phyloP scores from a whole-genome alignment of 495 filamentous ascomycete species.

The Acidomyces sp. region DNA sequence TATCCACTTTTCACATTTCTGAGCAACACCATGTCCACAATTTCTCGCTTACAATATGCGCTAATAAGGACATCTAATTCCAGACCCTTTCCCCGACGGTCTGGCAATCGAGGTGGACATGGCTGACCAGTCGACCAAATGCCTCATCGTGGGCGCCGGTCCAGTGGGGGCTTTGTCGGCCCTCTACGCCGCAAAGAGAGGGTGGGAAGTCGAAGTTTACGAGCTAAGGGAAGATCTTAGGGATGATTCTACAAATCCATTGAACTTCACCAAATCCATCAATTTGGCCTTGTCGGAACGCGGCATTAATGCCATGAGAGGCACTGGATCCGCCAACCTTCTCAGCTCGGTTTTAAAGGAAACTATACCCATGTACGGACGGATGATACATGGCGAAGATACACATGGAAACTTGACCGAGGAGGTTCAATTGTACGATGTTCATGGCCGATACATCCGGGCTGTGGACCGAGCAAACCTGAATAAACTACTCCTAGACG shows the following conservation, averaged over 20 bases:
- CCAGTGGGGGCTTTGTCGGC: conserved; percentile 87
- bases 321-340: conserved; percentile 48
- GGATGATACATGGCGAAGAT: conserved; percentile 83
- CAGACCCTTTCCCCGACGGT: no score
- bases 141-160: conserved; percentile 77
- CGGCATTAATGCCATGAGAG: conserved; percentile 73
- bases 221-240: conserved; percentile 88
- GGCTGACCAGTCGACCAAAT: conserved; percentile 41
- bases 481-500: conserved; percentile 77
- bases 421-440: conserved; percentile 76
- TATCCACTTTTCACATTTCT: no score
- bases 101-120: no score
- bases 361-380: conserved; percentile 84
- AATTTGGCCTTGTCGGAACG: conserved; percentile 90
- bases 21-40: no score
- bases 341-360: conserved; percentile 58
- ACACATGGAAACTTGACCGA: conserved; percentile 52
- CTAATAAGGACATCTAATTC: no score
- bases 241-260: conserved; percentile 63
- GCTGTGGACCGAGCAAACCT: conserved; percentile 65
- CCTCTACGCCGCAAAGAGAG: conserved; percentile 76
- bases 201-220: conserved; percentile 85
- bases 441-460: conserved; percentile 60
- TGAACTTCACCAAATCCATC: conserved; percentile 97
- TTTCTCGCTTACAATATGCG: no score